Evolutionary conservation across 257 asterid species (phyloP).

Genomic region (Nicotiana paniculata): DNA sequence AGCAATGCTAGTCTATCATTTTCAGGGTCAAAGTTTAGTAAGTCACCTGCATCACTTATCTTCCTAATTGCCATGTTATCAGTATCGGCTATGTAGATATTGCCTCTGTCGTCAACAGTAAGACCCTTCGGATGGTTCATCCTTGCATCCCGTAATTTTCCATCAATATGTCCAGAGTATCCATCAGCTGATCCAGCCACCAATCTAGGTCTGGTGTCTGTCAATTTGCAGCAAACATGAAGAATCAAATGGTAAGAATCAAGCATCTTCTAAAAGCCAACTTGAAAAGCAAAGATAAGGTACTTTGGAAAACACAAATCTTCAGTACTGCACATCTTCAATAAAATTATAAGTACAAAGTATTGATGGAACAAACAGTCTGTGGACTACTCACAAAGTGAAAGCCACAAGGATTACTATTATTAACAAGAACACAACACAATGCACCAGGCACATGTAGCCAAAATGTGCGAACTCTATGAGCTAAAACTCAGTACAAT

Average conservation of each 20-base stretch:
- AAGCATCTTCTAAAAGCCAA: constrained; percentile 7
- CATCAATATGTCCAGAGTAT: constrained; percentile 74
- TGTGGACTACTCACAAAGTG: neutral
- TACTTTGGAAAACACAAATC: neutral
- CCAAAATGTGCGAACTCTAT: constrained; percentile 1
- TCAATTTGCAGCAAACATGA: constrained; percentile 2
- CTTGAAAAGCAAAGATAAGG: neutral
- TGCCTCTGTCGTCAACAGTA: constrained; percentile 85
- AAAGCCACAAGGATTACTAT: neutral
- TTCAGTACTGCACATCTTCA: neutral
- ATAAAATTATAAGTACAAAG: neutral
- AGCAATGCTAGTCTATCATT: neutral
- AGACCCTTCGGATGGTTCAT: constrained; percentile 95
- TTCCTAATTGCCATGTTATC: constrained; percentile 91
- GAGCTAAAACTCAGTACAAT: constrained; percentile 7
- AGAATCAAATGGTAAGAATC: neutral
- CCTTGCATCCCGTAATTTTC: constrained; percentile 69
- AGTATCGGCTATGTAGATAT: constrained; percentile 76
- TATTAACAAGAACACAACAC: neutral
- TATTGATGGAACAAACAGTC: neutral
- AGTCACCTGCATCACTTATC: constrained; percentile 76
- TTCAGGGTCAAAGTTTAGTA: neutral
- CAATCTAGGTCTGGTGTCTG: constrained; percentile 80
- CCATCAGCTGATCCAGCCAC: constrained; percentile 90
- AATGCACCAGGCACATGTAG: neutral